phyloP scores from a whole-genome alignment of 164 flowering plant genomes.

The Echeveria elegans region DNA sequence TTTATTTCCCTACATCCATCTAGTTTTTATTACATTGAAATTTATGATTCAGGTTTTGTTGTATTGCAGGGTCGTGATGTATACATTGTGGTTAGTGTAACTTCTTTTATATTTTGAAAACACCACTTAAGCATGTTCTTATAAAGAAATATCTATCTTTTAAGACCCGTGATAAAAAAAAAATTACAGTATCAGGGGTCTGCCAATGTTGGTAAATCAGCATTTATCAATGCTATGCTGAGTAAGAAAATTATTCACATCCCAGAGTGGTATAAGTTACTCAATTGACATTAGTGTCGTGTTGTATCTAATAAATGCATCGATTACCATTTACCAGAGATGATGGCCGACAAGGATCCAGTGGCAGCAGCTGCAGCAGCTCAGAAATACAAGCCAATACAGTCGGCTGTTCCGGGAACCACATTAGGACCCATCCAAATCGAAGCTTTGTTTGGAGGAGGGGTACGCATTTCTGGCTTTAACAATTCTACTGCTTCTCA shows the following conservation, averaged over 20 bases:
- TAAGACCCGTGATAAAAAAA: neutral
- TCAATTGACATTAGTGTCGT: neutral
- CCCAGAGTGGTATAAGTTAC: neutral
- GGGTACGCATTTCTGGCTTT: conserved; percentile 36
- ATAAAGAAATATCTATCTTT: neutral
- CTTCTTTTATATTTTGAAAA: neutral
- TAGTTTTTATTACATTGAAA: neutral
- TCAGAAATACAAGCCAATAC: conserved; percentile 77
- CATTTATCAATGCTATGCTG: conserved; percentile 80
- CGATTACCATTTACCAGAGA: conserved; percentile 45
- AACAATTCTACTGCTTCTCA: neutral
- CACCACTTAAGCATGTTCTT: neutral
- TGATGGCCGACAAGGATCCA: conserved; percentile 74
- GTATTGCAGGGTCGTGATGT: conserved; percentile 96
- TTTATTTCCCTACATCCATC: neutral
- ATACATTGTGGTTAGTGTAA: conserved; percentile 68
- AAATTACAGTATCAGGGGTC: conserved; percentile 47
- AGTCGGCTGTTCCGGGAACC: conserved; percentile 99
- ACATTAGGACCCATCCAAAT: conserved; percentile 92
- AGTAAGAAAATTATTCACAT: conserved; percentile 24
- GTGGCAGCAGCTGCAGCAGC: conserved; percentile 94
- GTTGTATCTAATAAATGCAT: neutral
- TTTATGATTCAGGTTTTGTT: conserved; percentile 13
- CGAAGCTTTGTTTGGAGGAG: conserved; percentile 84
- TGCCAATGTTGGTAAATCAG: conserved; percentile 97